Evolutionary conservation across 306 rosid genomes (phyloP).

Genomic region (Echinosophora koreensis): DNA sequence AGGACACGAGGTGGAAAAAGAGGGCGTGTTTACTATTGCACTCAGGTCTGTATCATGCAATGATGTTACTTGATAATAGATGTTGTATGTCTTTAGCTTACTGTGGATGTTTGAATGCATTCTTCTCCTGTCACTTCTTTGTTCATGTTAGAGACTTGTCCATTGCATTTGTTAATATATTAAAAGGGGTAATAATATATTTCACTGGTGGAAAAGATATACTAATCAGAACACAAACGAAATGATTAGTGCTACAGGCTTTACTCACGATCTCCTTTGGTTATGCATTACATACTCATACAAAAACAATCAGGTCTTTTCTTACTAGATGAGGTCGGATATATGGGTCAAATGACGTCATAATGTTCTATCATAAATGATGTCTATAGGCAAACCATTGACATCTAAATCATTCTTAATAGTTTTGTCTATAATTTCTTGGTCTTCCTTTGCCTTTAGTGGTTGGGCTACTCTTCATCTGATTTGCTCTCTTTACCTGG

Average conservation of each 20-base stretch:
- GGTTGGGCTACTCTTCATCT: too few species aligned
- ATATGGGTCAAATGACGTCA: too few species aligned
- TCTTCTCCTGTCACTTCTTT: conserved; percentile 22
- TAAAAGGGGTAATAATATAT: background rate
- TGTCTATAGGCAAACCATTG: too few species aligned
- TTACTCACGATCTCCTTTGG: conserved; percentile 14
- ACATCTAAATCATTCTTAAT: too few species aligned
- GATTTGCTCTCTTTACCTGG: too few species aligned
- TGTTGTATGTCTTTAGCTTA: conserved; percentile 33
- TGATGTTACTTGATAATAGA: background rate
- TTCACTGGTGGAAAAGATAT: background rate
- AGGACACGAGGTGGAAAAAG: conserved; percentile 91
- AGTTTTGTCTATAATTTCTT: too few species aligned
- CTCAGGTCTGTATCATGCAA: conserved; percentile 70
- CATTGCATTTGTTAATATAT: conserved; percentile 5
- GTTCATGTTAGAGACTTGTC: conserved; percentile 20
- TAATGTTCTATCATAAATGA: too few species aligned
- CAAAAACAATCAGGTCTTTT: too few species aligned
- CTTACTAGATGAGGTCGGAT: too few species aligned
- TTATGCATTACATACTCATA: conserved; percentile 6
- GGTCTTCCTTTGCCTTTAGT: too few species aligned
- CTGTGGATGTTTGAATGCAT: conserved; percentile 14
- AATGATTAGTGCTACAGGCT: conserved; percentile 24
- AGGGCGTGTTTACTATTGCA: conserved; percentile 95
- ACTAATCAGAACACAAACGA: background rate